These are phyloP conservation scores for Eutypella sp. DNA, from an alignment of 2,329 filamentous ascomycete species.

Conservation along the genomic window DNA sequence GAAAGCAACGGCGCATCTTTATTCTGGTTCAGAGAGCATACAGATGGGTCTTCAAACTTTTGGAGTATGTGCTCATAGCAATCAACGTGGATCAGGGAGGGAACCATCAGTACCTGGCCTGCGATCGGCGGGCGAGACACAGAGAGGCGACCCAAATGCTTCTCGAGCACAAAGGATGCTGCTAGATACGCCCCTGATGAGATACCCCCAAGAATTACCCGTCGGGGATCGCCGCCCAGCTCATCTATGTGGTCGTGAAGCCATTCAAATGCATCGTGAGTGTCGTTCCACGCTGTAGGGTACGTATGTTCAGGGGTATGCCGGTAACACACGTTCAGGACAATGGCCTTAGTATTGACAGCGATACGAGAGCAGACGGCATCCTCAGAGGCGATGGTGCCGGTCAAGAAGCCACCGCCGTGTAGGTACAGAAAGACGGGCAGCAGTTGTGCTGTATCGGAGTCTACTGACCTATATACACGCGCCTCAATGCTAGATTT, in stretches of 20 bases:
- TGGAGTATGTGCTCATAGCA: neutral
- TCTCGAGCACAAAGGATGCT: constrained; percentile 2
- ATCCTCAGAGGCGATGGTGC: constrained; percentile 1
- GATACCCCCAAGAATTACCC: neutral
- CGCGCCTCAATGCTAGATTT: neutral
- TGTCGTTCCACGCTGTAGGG: constrained; percentile 1
- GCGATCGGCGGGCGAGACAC: neutral
- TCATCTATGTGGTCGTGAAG: constrained; percentile 2
- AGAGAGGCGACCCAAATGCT: neutral
- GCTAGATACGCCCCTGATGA: constrained; percentile 2
- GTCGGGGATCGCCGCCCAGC: neutral
- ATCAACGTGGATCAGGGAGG: neutral
- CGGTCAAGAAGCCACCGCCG: neutral
- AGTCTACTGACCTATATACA: neutral
- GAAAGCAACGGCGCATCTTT: neutral
- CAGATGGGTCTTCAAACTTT: neutral
- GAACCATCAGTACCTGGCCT: constrained; percentile 2
- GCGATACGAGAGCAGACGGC: constrained; percentile 1
- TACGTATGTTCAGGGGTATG: constrained; percentile 1
- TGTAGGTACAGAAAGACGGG: constrained; percentile 1
- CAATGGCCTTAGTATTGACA: neutral
- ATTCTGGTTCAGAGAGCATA: neutral
- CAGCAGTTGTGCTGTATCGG: neutral
- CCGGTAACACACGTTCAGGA: constrained; percentile 1
- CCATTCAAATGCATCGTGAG: constrained; percentile 1